Evolutionary conservation across 306 rosid genomes (phyloP).

Genomic region (Lotus japonicus): DNA sequence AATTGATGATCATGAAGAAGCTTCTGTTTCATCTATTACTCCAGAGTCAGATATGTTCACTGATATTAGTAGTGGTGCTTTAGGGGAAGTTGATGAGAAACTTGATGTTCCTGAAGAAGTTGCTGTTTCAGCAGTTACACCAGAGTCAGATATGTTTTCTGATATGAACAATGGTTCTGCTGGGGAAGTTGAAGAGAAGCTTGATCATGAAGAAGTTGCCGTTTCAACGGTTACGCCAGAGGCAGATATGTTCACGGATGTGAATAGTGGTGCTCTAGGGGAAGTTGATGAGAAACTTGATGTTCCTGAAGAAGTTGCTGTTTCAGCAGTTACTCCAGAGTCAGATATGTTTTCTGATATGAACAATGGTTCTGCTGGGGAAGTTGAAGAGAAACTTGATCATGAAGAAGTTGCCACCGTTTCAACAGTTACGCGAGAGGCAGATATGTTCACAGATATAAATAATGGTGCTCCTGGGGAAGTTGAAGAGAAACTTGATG

Average conservation of each 20-base stretch:
- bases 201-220: neutral
- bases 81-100: conserved; percentile 20
- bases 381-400: neutral
- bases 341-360: too few relatives aligned
- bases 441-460: neutral
- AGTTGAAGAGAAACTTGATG: neutral
- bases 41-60: too few relatives aligned
- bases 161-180: too few relatives aligned
- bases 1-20: neutral
- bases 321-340: too few relatives aligned
- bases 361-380: neutral
- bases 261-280: neutral
- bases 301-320: conserved; percentile 2
- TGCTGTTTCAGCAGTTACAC: neutral
- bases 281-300: too few relatives aligned
- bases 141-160: too few relatives aligned
- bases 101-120: neutral
- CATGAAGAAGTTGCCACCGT: conserved; percentile 7
- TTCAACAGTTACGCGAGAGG: neutral
- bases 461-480: neutral
- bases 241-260: neutral
- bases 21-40: neutral
- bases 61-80: neutral
- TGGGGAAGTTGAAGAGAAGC: neutral
- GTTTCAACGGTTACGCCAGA: neutral